Conservation (phyloP, 495 filamentous ascomycete species). For the Penicillium bialowiezense region DNA sequence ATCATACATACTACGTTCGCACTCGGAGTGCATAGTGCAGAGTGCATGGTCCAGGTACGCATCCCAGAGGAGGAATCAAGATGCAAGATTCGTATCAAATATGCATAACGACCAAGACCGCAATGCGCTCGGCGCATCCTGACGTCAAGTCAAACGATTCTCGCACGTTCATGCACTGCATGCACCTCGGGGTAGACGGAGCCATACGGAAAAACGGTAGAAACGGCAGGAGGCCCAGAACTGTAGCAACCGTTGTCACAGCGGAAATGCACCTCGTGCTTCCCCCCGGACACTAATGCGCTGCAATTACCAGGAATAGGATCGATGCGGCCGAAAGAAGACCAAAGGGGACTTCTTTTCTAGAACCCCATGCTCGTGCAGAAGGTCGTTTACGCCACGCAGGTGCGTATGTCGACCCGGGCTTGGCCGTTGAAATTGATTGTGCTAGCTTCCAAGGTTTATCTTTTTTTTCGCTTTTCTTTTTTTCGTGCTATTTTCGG, state of each 20-base stretch:
- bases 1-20: too few species aligned
- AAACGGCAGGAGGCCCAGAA: background rate
- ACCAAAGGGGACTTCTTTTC: background rate
- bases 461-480: too few species aligned
- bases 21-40: too few species aligned
- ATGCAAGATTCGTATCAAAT: background rate
- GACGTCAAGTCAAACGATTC: conserved; percentile 7
- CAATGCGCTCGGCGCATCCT: conserved; percentile 7
- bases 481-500: too few species aligned
- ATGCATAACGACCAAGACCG: conserved; percentile 8
- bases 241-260: conserved; percentile 1
- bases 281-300: conserved; percentile 9
- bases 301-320: background rate
- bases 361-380: conserved; percentile 5
- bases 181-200: background rate
- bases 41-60: too few species aligned
- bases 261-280: conserved; percentile 11
- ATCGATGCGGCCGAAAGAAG: background rate
- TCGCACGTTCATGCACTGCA: conserved; percentile 7
- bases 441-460: too few species aligned
- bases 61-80: too few species aligned
- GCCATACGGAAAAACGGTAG: conserved; percentile 4
- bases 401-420: conserved; percentile 1
- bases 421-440: conserved; percentile 10
- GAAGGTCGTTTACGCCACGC: conserved; percentile 3